Conservation (phyloP, 2,329 filamentous ascomycete genomes). For the Aspergillus calidoustus region DNA sequence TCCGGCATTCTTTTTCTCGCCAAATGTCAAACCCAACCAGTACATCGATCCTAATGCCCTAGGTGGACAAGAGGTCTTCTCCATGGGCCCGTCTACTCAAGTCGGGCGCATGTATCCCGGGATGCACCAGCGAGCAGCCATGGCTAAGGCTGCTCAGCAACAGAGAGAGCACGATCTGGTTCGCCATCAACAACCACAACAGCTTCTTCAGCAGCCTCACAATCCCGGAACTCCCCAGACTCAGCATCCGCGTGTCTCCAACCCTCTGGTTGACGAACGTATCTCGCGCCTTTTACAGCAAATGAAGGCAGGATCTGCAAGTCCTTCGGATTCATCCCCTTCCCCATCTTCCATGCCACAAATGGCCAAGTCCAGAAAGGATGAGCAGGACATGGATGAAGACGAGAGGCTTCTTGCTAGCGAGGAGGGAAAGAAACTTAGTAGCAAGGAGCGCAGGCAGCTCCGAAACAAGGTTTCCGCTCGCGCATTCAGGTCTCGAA, state of each 20-base stretch:
- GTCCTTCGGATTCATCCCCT: conserved; percentile 55
- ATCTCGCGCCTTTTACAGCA: conserved; percentile 91
- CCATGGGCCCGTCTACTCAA: conserved; percentile 56
- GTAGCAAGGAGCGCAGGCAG: conserved; percentile 93
- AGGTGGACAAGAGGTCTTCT: conserved; percentile 63
- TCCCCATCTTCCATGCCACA: conserved; percentile 58
- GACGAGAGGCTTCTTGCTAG: conserved; percentile 93
- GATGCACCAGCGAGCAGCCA: conserved; percentile 86
- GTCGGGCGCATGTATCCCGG: conserved; percentile 85
- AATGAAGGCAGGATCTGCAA: conserved; percentile 77
- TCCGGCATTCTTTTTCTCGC: conserved; percentile 69
- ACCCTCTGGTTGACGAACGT: conserved; percentile 84
- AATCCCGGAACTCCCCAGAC: conserved; percentile 29
- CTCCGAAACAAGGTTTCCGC: conserved; percentile 99
- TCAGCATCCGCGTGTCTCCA: conserved; percentile 51
- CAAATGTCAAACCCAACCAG: conserved; percentile 51
- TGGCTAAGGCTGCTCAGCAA: conserved; percentile 74
- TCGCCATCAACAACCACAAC: conserved; percentile 61
- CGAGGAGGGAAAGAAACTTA: conserved; percentile 98
- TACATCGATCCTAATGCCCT: conserved; percentile 77
- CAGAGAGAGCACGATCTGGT: conserved; percentile 64
- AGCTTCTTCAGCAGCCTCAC: conserved; percentile 29
- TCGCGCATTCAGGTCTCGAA: conserved; percentile 93
- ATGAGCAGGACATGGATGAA: conserved; percentile 98
- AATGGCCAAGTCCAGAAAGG: conserved; percentile 79